Evolutionary conservation across 805 yeast genomes (phyloP).

Genomic region (Lachancea thermotolerans): DNA sequence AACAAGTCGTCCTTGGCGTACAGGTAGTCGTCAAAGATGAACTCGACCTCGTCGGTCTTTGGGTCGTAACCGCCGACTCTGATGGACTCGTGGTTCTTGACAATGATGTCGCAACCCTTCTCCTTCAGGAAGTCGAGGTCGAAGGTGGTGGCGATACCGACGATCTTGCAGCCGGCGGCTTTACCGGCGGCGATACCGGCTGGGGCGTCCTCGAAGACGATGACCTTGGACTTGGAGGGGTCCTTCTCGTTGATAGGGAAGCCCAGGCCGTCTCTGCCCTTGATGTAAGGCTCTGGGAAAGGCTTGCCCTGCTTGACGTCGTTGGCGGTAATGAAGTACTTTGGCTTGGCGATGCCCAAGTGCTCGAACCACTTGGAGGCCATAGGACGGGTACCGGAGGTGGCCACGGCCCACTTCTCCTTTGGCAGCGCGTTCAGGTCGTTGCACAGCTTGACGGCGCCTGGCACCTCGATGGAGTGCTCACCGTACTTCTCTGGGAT

Average conservation of each 20-base stretch:
- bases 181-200: constrained; percentile 82
- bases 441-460: constrained; percentile 59
- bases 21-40: constrained; percentile 34
- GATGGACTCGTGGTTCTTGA: constrained; percentile 61
- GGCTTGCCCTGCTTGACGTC: constrained; percentile 79
- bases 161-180: constrained; percentile 74
- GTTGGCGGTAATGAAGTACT: constrained; percentile 75
- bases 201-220: constrained; percentile 85
- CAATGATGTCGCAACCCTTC: constrained; percentile 78
- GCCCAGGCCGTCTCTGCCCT: constrained; percentile 41
- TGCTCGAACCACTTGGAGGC: constrained; percentile 75
- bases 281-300: constrained; percentile 73
- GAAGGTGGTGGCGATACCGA: constrained; percentile 80
- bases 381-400: constrained; percentile 72
- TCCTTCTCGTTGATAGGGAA: constrained; percentile 32
- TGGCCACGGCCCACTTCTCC: constrained; percentile 79
- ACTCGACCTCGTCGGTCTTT: constrained; percentile 34
- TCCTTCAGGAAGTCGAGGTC: constrained; percentile 59
- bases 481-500: constrained; percentile 70
- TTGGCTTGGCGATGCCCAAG: constrained; percentile 55
- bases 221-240: constrained; percentile 37
- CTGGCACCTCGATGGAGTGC: constrained; percentile 67
- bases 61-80: constrained; percentile 49
- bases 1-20: constrained; percentile 33
- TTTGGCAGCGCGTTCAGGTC: constrained; percentile 44